Conservation (phyloP, 2,329 filamentous ascomycete species). For the Albifimbria verrucaria region DNA sequence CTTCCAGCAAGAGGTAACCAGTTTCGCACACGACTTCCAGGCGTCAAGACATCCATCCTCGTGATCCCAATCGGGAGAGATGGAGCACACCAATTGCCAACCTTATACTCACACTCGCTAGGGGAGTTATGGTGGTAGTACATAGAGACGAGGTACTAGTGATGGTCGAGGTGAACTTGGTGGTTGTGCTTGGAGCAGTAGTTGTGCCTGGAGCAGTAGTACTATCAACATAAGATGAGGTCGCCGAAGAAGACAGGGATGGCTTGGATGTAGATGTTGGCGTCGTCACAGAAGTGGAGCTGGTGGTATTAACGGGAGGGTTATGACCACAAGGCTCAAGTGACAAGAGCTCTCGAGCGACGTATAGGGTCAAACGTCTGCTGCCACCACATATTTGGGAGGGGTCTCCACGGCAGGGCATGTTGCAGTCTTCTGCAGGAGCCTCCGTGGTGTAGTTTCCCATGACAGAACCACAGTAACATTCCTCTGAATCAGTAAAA, state of each 20-base stretch:
- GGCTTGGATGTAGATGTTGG: background rate
- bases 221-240: too few species aligned
- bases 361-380: slow-evolving; percentile 40
- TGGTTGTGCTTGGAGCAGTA: slow-evolving; percentile 14
- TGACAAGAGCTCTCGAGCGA: slow-evolving; percentile 46
- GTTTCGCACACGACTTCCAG: slow-evolving; percentile 42
- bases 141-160: slow-evolving; percentile 31
- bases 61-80: slow-evolving; percentile 47
- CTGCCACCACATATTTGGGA: slow-evolving; percentile 41
- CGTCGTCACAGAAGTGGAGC: background rate
- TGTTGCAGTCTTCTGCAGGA: slow-evolving; percentile 40
- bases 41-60: slow-evolving; percentile 37
- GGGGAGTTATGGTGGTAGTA: slow-evolving; percentile 43
- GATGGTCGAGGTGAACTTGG: slow-evolving; percentile 7
- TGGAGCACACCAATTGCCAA: slow-evolving; percentile 51
- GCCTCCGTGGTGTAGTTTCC: slow-evolving; percentile 41
- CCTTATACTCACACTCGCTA: slow-evolving; percentile 50
- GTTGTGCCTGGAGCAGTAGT: background rate
- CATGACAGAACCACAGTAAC: slow-evolving; percentile 51
- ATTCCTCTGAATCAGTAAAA: slow-evolving; percentile 27
- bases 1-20: slow-evolving; percentile 49
- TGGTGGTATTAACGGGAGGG: slow-evolving; percentile 14
- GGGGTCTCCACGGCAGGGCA: slow-evolving; percentile 49
- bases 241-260: background rate
- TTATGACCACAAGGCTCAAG: slow-evolving; percentile 44